Base-by-base conservation (phyloP, 495 filamentous ascomycete species). In the Talaromyces adpressus region DNA sequence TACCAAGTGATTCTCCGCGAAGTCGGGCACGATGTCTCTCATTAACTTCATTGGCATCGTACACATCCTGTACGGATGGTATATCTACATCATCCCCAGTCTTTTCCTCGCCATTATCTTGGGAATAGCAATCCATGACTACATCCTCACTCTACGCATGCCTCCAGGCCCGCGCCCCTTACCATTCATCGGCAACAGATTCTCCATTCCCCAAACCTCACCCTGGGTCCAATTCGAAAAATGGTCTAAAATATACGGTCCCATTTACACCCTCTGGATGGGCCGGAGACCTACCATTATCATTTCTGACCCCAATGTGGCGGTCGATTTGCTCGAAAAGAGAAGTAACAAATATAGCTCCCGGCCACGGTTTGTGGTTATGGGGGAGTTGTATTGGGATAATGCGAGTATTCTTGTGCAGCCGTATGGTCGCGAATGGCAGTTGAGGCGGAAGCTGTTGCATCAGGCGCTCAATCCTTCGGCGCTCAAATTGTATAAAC, bases 221-320 rank as follows among this genome's bases (percentile, higher is more conserved):
- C 85, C 86, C 20, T 89, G 86, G 86, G 69, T 86, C 23, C 82
- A 84, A 71, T 87, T 89, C 71, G 61, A 81, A 62, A 71, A 84
- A 66, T 82, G 83, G 71, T 77, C 79, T 39, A 71, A 80, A 59
- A 67, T 69, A 51, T 83, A 85, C 65, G 84, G 84, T 23, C 81
- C 82, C 30, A 84, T 87, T 4, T 83, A 85, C 63, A 87, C 85
- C 5, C 75, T 89, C 8, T 86, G 85, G 79, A 78, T 86, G 59
- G 87, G 87, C 0, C 79, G 84, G 5, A 78, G 79, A 20, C 84
- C 85, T 2, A 89, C 86, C 29, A 81, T 89, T 59, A 77, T 88
- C 56, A 77, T 89, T 32, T 85, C 82, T 2, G 86, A 87, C 23
- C 84, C 85, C 0, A 77, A 84, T 14, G 78, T 86, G 16, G 85